Evolutionary conservation across 2,329 filamentous ascomycete genomes (phyloP).

Genomic region (Botrytis deweyae): DNA sequence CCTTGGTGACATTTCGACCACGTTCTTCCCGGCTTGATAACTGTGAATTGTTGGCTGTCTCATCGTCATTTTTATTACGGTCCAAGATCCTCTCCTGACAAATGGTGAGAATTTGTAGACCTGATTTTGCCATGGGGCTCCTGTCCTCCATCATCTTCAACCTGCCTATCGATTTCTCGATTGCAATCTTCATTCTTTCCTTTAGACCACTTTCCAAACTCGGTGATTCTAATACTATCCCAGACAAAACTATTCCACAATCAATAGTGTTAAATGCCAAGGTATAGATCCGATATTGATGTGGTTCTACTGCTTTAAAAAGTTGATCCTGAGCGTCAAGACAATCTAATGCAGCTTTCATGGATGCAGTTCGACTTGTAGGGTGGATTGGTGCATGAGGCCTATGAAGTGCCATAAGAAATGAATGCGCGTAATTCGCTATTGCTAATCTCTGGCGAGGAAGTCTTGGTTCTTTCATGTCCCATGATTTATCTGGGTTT

Average conservation of each 20-base stretch:
- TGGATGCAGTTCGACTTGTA: conserved; percentile 19
- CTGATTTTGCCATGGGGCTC: conserved; percentile 7
- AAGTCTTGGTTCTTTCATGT: not conserved
- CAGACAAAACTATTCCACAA: conserved; percentile 5
- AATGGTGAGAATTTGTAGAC: conserved; percentile 11
- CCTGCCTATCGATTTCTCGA: not conserved
- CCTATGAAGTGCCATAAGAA: conserved; percentile 23
- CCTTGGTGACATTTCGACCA: not conserved
- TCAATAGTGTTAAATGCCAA: conserved; percentile 22
- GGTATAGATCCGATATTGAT: conserved; percentile 22
- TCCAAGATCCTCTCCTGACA: conserved; percentile 4
- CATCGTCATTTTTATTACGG: not conserved
- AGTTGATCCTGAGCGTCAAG: conserved; percentile 22
- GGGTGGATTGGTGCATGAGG: conserved; percentile 21
- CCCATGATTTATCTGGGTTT: conserved; percentile 8
- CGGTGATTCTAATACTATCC: not conserved
- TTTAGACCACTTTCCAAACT: not conserved
- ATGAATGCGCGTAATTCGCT: conserved; percentile 16
- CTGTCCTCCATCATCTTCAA: not conserved
- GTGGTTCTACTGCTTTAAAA: conserved; percentile 15
- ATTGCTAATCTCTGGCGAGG: not conserved
- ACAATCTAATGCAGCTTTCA: conserved; percentile 22
- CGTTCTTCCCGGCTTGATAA: no score
- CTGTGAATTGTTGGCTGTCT: not conserved
- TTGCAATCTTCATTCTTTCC: conserved; percentile 14